Evolutionary conservation across 106 monocot species (phyloP).

Genomic region (Ottelia alismoides): DNA sequence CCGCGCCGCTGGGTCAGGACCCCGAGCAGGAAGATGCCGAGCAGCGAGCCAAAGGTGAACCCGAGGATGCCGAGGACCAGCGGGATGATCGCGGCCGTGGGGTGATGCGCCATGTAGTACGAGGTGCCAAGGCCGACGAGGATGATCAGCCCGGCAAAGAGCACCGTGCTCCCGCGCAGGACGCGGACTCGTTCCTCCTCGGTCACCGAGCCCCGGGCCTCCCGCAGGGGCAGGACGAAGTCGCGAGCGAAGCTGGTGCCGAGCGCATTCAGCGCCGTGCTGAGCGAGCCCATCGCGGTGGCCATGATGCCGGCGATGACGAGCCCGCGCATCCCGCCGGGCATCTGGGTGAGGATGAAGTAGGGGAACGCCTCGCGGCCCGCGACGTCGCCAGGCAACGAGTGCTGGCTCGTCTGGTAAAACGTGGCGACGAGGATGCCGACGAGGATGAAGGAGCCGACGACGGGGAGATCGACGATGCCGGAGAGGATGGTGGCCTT

Average conservation of each 20-base stretch:
- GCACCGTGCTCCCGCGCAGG: background rate
- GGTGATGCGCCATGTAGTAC: background rate
- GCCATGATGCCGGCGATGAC: background rate
- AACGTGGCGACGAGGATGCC: background rate
- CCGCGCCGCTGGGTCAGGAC: background rate
- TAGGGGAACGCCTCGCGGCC: background rate
- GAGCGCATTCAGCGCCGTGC: background rate
- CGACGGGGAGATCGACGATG: background rate
- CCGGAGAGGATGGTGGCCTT: background rate
- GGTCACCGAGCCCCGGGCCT: background rate
- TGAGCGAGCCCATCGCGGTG: background rate
- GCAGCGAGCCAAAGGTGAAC: background rate
- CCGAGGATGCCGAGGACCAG: background rate
- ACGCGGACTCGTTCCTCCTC: background rate
- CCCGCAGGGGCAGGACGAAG: background rate
- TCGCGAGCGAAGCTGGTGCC: background rate
- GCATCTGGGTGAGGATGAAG: background rate
- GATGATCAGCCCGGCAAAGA: background rate
- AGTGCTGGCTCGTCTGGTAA: background rate
- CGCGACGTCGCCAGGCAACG: background rate
- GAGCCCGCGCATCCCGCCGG: background rate
- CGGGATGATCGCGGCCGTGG: background rate
- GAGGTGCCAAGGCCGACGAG: background rate
- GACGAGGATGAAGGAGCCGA: background rate
- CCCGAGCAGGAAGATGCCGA: slow-evolving; percentile 1